Base-by-base conservation (phyloP, 257 asterid genomes). In the Solanum commersonii region DNA sequence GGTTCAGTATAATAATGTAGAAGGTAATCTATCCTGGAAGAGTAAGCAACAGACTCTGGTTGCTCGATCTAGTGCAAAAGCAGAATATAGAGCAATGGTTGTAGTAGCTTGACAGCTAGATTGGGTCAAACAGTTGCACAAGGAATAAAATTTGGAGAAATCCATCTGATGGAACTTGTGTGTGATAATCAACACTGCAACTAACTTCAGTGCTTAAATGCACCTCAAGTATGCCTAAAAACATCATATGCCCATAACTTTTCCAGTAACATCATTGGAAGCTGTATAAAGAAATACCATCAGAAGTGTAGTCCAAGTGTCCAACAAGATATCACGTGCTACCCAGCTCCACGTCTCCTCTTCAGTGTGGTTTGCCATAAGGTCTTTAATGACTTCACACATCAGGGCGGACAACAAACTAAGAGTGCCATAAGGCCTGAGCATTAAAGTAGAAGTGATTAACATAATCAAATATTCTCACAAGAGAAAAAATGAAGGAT, bases 311-410 rank as follows among this genome's bases (percentile, higher is more conserved):
- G 98, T 96, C 99, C 99, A 97, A 52, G 98, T 90, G 88, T 97
- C 99, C 85, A 97, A 88, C 92, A 97, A 94, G 88, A 97, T 93
- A 92, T 97, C 98, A 20, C 99, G 99, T 87, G 99, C 98, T 49
- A 94, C 98, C 98, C 98, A 95, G 93, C 99, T 97, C 99, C 99
- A 97, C 10, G 95, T 90, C 93, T 96, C 99, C 90, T 97, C 98
- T 42, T 95, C 99, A 52, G 95, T 87, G 90, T 37, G 91, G 86
- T 93, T 97, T 85, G 83, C 94, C 95, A 87, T 91, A 73, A 94
- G 93, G 90, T 96, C 95, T 91, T 94, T 96, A 87, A 93, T 88
- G 88, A 93, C 96, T 94, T 97, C 98, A 87, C 94, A 90, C 98
- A 94, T 97, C 90, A 97, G 88, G 87, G 94, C 92, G 71, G 95